Evolutionary conservation across 176 grass and related monocot species (phyloP).

Genomic region (Leersia perrieri): DNA sequence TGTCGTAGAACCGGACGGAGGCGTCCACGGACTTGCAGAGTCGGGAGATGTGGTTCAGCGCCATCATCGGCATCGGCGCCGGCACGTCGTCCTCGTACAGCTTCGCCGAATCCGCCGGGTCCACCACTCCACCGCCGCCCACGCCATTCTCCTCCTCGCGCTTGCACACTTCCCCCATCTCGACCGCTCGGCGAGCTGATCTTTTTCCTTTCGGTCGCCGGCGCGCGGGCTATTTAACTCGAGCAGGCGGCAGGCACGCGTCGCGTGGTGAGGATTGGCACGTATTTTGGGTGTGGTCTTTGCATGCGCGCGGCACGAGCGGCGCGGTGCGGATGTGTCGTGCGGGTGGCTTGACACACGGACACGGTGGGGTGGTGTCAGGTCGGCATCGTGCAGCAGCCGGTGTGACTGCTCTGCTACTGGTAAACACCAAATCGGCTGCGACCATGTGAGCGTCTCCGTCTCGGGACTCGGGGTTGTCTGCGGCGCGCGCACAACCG

Average conservation of each 20-base stretch:
- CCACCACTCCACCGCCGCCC: neutral
- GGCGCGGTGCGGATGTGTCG: neutral
- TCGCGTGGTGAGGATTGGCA: no score
- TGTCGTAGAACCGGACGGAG: slow-evolving; percentile 64
- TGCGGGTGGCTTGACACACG: neutral
- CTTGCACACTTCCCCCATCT: slow-evolving; percentile 53
- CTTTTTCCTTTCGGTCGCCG: no score
- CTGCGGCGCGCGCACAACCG: neutral
- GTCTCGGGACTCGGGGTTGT: neutral
- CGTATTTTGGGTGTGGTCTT: neutral
- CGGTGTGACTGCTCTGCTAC: neutral
- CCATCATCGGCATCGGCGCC: slow-evolving; percentile 59
- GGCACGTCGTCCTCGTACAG: slow-evolving; percentile 46
- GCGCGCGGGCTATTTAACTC: no score
- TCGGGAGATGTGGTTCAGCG: slow-evolving; percentile 77
- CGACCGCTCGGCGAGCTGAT: neutral
- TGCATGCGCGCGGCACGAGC: neutral
- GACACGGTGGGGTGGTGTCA: neutral
- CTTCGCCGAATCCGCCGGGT: slow-evolving; percentile 18
- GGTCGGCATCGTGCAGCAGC: neutral
- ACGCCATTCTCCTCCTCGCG: neutral
- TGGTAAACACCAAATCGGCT: no score
- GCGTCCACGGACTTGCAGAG: slow-evolving; percentile 62
- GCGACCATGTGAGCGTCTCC: neutral
- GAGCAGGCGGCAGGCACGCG: no score